A percentile compares a stretch with the other conserved stretches of the same genome.
Evolutionary conservation across 2,329 filamentous ascomycete genomes (phyloP).

Genomic region (Claviceps monticola): DNA sequence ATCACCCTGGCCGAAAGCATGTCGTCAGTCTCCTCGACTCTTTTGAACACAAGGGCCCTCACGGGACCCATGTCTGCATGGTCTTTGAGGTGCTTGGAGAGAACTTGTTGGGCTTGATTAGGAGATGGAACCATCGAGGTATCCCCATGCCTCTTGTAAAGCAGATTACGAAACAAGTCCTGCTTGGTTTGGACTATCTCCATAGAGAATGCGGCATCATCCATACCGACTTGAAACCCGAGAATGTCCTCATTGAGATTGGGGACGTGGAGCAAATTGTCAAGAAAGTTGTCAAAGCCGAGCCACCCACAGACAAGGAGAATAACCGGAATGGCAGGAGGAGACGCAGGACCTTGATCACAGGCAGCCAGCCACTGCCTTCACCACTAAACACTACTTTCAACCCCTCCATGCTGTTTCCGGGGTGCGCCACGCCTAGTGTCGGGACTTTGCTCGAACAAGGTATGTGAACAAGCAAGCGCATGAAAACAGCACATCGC

Average conservation of each 20-base stretch:
- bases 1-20: conserved; percentile 86
- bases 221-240: conserved; percentile 92
- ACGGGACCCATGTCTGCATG: conserved; percentile 97
- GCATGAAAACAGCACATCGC: no score
- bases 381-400: conserved; percentile 91
- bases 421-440: conserved; percentile 53
- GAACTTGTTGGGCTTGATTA: conserved; percentile 88
- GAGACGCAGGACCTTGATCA: conserved; percentile 84
- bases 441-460: conserved; percentile 76
- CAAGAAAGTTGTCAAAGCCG: conserved; percentile 84
- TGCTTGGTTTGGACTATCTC: conserved; percentile 88
- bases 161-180: conserved; percentile 96
- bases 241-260: conserved; percentile 97
- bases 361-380: conserved; percentile 88
- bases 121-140: conserved; percentile 94
- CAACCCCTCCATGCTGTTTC: conserved; percentile 60
- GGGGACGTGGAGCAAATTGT: conserved; percentile 98
- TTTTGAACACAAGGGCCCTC: conserved; percentile 94
- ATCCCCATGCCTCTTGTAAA: conserved; percentile 95
- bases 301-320: conserved; percentile 54
- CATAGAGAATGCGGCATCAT: conserved; percentile 98
- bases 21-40: conserved; percentile 93
- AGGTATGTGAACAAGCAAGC: conserved; percentile 33
- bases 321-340: conserved; percentile 85
- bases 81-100: conserved; percentile 96